phyloP scores from a whole-genome alignment of 805 yeast species.

The Phaffomyces thermotolerans region DNA sequence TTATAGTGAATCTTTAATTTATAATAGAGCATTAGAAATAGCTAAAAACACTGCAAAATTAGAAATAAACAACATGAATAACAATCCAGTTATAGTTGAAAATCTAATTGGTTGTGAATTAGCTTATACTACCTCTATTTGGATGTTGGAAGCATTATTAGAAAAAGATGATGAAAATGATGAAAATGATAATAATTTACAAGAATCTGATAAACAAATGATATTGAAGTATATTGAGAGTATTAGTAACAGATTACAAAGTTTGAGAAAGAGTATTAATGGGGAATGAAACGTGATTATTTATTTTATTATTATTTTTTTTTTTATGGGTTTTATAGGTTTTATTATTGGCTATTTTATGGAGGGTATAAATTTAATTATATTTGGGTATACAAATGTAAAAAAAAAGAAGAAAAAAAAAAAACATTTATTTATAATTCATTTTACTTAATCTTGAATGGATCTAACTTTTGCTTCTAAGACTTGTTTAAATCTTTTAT shows the following conservation, averaged over 20 bases:
- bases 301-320: background rate
- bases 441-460: constrained; percentile 9
- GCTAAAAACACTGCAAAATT: constrained; percentile 86
- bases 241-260: constrained; percentile 72
- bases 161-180: constrained; percentile 34
- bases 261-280: constrained; percentile 53
- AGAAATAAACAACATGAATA: constrained; percentile 52
- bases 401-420: too few species aligned
- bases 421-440: too few species aligned
- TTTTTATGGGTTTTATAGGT: background rate
- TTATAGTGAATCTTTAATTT: constrained; percentile 77
- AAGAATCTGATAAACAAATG: constrained; percentile 63
- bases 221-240: constrained; percentile 78
- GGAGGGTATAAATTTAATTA: too few species aligned
- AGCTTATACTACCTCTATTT: constrained; percentile 83
- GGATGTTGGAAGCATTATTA: constrained; percentile 89
- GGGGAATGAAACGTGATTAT: background rate
- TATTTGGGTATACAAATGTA: too few species aligned
- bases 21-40: constrained; percentile 91
- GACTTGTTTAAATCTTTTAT: constrained; percentile 24
- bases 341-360: too few species aligned
- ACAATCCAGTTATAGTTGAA: constrained; percentile 19
- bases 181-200: constrained; percentile 33
- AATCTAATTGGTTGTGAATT: constrained; percentile 70
- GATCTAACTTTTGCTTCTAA: constrained; percentile 23